Percentiles rank a stretch among this genome's conserved stretches.
These are phyloP conservation scores for Backusella luteola DNA, from an alignment of 192 early-diverging fungal species.

Conservation along the genomic window DNA sequence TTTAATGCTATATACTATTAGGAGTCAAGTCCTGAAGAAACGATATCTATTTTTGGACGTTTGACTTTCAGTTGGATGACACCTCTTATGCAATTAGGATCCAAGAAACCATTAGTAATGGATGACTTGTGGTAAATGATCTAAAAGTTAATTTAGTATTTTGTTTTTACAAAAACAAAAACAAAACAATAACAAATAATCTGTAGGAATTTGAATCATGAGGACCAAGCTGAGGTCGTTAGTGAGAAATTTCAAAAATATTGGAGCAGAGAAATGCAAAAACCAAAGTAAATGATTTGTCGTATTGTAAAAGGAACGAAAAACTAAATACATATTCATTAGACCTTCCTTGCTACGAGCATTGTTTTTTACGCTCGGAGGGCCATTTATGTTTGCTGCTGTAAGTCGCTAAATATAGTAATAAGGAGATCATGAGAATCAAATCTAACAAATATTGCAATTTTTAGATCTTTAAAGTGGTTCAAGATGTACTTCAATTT, in stretches of 20 bases:
- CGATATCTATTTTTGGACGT: conserved; percentile 79
- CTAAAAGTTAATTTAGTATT: not conserved
- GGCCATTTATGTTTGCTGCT: conserved; percentile 64
- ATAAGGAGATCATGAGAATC: not conserved
- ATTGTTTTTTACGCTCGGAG: conserved; percentile 54
- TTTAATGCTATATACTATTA: conserved; percentile 1
- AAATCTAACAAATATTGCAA: not conserved
- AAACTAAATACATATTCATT: not conserved
- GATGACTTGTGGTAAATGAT: conserved; percentile 64
- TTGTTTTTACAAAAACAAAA: not conserved
- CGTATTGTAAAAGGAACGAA: not conserved
- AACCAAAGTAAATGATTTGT: conserved; percentile 32
- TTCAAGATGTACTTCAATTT: conserved; percentile 73
- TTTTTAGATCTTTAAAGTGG: conserved; percentile 60
- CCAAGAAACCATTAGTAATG: conserved; percentile 65
- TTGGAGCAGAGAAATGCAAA: conserved; percentile 69
- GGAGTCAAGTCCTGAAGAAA: conserved; percentile 67
- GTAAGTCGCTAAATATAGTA: conserved; percentile 13
- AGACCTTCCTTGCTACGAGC: conserved; percentile 74
- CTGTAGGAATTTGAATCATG: conserved; percentile 48
- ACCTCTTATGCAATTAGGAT: conserved; percentile 78
- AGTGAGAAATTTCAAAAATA: conserved; percentile 56
- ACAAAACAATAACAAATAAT: not conserved
- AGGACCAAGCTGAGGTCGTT: conserved; percentile 59
- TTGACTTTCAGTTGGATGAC: conserved; percentile 92